These are phyloP conservation scores for Phoenix dactylifera DNA, from an alignment of 176 grass and related monocot species.

Conservation along the genomic window DNA sequence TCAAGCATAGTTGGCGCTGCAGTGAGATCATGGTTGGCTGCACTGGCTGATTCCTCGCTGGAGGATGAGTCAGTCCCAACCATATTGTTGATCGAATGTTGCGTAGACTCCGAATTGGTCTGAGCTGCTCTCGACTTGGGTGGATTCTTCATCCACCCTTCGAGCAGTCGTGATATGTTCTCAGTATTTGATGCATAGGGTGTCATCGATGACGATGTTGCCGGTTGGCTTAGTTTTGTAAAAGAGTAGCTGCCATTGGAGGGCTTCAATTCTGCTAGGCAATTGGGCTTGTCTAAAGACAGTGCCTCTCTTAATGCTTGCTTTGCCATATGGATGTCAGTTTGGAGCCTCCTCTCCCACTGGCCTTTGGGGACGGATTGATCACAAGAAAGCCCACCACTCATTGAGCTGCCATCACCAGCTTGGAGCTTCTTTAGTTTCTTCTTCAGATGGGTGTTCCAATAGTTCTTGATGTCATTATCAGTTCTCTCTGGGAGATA, in stretches of 20 bases:
- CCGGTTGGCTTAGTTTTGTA: background rate
- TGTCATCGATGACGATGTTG: constrained; percentile 7
- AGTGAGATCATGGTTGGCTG: background rate
- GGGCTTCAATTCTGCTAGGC: background rate
- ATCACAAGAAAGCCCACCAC: background rate
- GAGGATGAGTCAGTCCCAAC: constrained; percentile 33
- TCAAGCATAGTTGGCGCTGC: background rate
- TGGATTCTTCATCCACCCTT: constrained; percentile 55
- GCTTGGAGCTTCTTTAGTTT: constrained; percentile 73
- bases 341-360: constrained; percentile 85
- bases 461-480: constrained; percentile 99
- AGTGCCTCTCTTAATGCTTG: constrained; percentile 82
- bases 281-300: constrained; percentile 36
- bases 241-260: background rate
- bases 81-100: constrained; percentile 23
- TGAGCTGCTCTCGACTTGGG: constrained; percentile 4
- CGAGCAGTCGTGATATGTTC: constrained; percentile 76
- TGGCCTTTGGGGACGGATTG: constrained; percentile 46
- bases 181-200: constrained; percentile 82
- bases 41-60: constrained; percentile 14
- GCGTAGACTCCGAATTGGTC: constrained; percentile 5
- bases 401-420: constrained; percentile 2
- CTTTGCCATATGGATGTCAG: constrained; percentile 84
- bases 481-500: constrained; percentile 93
- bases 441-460: constrained; percentile 97